These are phyloP conservation scores for Uronychia binucleata DNA, from an alignment of 73 alveolate genomes.

Conservation along the genomic window DNA sequence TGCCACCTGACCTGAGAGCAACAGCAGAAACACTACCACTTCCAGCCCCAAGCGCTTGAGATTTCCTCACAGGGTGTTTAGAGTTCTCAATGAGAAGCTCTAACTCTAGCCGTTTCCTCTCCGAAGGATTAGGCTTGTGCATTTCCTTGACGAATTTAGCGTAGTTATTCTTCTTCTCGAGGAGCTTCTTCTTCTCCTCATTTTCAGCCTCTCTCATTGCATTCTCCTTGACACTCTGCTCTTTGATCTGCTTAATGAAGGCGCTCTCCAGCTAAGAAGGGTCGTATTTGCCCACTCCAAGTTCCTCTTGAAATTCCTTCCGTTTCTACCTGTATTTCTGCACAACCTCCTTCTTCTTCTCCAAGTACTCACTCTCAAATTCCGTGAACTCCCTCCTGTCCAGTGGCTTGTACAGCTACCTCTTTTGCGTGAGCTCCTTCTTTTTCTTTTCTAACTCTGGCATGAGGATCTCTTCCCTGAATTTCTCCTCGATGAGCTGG, in stretches of 20 bases:
- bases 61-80: conserved; percentile 3
- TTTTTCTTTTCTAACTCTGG: conserved; percentile 71
- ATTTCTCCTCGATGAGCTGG: conserved; percentile 50
- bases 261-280: neutral
- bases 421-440: conserved; percentile 42
- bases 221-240: neutral
- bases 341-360: conserved; percentile 6
- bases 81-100: conserved; percentile 11
- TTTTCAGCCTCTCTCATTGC: neutral
- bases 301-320: neutral
- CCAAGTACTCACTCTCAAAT: conserved; percentile 7
- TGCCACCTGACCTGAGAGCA: neutral
- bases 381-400: conserved; percentile 18
- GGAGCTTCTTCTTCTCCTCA: conserved; percentile 41
- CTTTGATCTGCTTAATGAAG: neutral
- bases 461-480: conserved; percentile 45
- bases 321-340: conserved; percentile 3
- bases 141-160: conserved; percentile 67
- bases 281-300: neutral
- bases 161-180: conserved; percentile 49
- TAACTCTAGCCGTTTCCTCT: conserved; percentile 29
- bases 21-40: neutral
- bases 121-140: conserved; percentile 61
- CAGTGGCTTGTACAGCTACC: conserved; percentile 56
- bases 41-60: neutral